phyloP scores from a whole-genome alignment of 2,329 filamentous ascomycete genomes.

The Aureobasidium lini region DNA sequence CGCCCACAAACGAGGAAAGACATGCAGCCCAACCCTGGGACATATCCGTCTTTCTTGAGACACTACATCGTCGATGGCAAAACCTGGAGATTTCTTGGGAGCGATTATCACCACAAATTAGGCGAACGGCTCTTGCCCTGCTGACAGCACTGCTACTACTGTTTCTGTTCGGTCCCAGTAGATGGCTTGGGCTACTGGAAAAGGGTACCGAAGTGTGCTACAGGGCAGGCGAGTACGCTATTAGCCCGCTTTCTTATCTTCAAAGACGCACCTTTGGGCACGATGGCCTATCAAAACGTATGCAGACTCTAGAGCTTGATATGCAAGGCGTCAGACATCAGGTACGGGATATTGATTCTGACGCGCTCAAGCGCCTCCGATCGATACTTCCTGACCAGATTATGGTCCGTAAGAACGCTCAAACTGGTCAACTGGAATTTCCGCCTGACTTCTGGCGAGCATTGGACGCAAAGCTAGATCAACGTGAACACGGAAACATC shows the following conservation, averaged over 20 bases:
- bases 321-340: conserved; percentile 5
- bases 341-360: conserved; percentile 1
- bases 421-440: conserved; percentile 48
- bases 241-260: neutral
- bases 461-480: conserved; percentile 47
- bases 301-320: conserved; percentile 3
- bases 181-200: neutral
- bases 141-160: neutral
- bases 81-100: neutral
- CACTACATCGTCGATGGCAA: conserved; percentile 12
- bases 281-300: neutral
- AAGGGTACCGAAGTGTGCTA: neutral
- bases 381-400: conserved; percentile 50
- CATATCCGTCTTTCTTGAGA: conserved; percentile 13
- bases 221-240: conserved; percentile 4
- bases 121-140: neutral
- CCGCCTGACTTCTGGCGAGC: conserved; percentile 59
- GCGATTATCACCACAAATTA: neutral
- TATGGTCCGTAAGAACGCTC: conserved; percentile 43
- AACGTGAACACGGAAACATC: conserved; percentile 31
- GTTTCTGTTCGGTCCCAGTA: neutral
- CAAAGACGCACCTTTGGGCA: neutral
- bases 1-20: conserved; percentile 14
- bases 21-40: conserved; percentile 14
- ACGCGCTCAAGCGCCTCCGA: conserved; percentile 31